Base-by-base conservation (phyloP, 495 filamentous ascomycete species). In the Chlorociboria aeruginascens region DNA sequence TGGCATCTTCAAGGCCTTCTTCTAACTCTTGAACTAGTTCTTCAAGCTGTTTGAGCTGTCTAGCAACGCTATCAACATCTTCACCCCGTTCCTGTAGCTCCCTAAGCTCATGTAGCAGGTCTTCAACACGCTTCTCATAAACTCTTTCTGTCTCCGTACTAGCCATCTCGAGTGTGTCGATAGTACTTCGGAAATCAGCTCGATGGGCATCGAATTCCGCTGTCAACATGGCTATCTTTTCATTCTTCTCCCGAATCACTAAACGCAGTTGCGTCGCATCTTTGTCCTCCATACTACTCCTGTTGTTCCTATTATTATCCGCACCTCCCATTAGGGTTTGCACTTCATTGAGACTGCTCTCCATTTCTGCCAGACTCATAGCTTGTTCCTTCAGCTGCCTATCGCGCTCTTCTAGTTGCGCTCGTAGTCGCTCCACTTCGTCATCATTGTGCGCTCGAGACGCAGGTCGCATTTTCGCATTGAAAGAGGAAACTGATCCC, bases 71-170 rank as follows among this genome's bases (percentile, higher is more conserved):
- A 59, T 96, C 86, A 2, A 99, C 85, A 65, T 97, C 93, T 49
- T 89, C 82, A 20, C 79, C 82, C 28, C 84, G 72, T 40, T 89
- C 83, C 45, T 89, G 82, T 3, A 90, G 62, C 43, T 94, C 87
- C 44, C 80, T 76, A 36, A 93, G 76, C 53, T 96, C 85, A 50
- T 84, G 74, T 68, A 88, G 71, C n/a, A 99, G 68, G 58, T 95
- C 89, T 54, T 89, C 84, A 7, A 96, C 81, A 53, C 81, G 79
- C 59, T 86, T 85, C 61, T 97, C 93, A 57, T 99, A 97, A 7
- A 97, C 89, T n/a, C 92, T 76, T 63, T 96, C 90, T 7, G 92
- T 99, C 65, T 99, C 92, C 0, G 89, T 86, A 55, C 89, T 93
- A 7, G 92, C 93, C 66, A 95, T 79, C 66, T 99, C 92, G 33